Evolutionary conservation across 169 alveolate genomes (phyloP), one percentile per base, ranked within the genome.

Genomic region (Plasmodium knowlesi): DNA sequence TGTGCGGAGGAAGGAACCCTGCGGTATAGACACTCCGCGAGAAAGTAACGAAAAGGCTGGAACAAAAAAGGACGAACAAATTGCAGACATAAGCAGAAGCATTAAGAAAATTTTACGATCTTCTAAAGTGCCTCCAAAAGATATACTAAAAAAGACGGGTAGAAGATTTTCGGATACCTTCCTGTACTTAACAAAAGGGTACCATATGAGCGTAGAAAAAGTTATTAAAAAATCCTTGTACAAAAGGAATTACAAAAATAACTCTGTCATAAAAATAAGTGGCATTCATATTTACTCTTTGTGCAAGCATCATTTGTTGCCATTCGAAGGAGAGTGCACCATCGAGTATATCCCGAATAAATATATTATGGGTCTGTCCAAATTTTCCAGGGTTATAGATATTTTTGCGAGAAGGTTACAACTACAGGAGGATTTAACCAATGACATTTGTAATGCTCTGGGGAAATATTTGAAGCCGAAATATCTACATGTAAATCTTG

Each of bases 241-340:
- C 50, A 89, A 89, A 79, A 89, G 94, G 30, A 89, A 79, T 19
- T 89, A 89, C 72, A 70, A 57, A 73, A 89, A 89, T 37, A 67
- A 80, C 9, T 61, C 94, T 3, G 3, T 22, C 50, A 89, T 89
- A 2, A 89, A 89, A 32, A 81, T 89, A 12, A 79, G 74, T 67
- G 90, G 84, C 9, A 80, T 89, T 16, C 94, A 80, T 61, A 50
- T 89, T 25, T 79, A 89, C 43, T 89, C 94, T 0, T 39, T 89
- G n/a, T 89, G 94, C 82, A 89, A 89, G 43, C 94, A 89, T 61
- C 94, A 89, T 80, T 41, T 89, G 67, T 37, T 89, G n/a, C 94
- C 94, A 25, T 89, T 89, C 72, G 91, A 89, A 89, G 94, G 94
- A 1, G 32, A 28, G 30, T 89, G 94, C 43, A 34, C 41, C 34